Percentiles rank a stretch among this genome's conserved stretches.
Conservation (phyloP, 495 filamentous ascomycete species). For the Letharia lupina region DNA sequence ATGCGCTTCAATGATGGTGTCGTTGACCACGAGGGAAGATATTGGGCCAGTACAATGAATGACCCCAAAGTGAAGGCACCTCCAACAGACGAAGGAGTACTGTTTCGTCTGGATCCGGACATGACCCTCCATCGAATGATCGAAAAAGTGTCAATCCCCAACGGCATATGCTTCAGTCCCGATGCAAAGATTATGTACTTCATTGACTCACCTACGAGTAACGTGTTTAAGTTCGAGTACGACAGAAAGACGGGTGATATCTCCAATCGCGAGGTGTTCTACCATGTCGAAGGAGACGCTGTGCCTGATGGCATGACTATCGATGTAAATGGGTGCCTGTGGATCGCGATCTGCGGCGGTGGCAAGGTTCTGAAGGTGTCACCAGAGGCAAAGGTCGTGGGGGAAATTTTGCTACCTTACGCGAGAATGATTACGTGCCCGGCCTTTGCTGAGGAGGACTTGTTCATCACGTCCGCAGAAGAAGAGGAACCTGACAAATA, state of each 20-base stretch:
- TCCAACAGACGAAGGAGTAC: conserved; percentile 39
- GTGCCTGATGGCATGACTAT: conserved; percentile 70
- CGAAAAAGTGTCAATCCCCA: conserved; percentile 68
- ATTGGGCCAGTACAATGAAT: conserved; percentile 88
- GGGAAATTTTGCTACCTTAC: conserved; percentile 52
- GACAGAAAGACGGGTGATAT: conserved; percentile 52
- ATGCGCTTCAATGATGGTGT: conserved; percentile 70
- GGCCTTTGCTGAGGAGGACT: conserved; percentile 62
- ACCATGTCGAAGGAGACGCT: conserved; percentile 45
- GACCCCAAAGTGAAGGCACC: conserved; percentile 39
- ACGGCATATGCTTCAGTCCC: conserved; percentile 67
- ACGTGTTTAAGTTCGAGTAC: conserved; percentile 71
- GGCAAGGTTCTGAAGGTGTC: conserved; percentile 58
- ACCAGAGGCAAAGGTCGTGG: conserved; percentile 53
- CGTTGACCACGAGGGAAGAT: conserved; percentile 70
- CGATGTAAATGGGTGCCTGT: conserved; percentile 63
- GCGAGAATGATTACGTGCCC: conserved; percentile 65
- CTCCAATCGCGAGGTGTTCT: conserved; percentile 61
- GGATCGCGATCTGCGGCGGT: conserved; percentile 72
- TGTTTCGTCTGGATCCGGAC: conserved; percentile 59
- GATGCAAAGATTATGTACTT: conserved; percentile 75
- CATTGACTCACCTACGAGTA: conserved; percentile 64
- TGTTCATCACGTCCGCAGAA: conserved; percentile 67
- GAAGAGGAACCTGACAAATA: conserved; percentile 44
- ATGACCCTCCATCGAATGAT: conserved; percentile 51